These are phyloP conservation scores for Suhomyces taliae DNA, from an alignment of 1,139 yeast genomes.

Conservation along the genomic window DNA sequence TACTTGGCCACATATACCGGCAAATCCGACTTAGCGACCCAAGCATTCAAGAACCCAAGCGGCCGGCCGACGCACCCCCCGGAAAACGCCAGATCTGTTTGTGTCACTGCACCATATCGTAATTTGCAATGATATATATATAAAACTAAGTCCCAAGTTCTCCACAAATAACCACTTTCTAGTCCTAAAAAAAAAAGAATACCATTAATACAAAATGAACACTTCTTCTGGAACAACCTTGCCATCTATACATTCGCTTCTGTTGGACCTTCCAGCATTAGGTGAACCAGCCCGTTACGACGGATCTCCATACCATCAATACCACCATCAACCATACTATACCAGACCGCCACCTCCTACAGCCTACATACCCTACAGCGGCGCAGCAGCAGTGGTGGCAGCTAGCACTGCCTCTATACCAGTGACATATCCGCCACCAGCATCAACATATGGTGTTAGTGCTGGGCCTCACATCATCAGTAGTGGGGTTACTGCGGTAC, in stretches of 20 bases:
- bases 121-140: constrained; percentile 6
- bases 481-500: too few relatives aligned
- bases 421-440: constrained; percentile 1
- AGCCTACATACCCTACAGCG: not conserved
- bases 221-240: constrained; percentile 15
- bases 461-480: too few relatives aligned
- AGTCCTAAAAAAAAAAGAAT: not conserved
- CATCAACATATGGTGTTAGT: not conserved
- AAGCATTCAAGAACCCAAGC: not conserved
- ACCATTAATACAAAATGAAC: constrained; percentile 5
- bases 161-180: constrained; percentile 1
- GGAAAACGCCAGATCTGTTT: constrained; percentile 3
- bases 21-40: not conserved
- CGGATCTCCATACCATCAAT: constrained; percentile 6
- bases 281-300: constrained; percentile 8
- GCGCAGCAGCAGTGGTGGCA: not conserved
- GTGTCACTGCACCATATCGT: constrained; percentile 5
- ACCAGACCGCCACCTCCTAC: not conserved
- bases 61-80: constrained; percentile 3
- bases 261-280: constrained; percentile 25
- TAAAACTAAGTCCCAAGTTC: not conserved
- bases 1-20: not conserved
- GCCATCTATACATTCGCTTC: constrained; percentile 33
- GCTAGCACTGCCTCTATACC: not conserved
- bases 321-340: constrained; percentile 5